Base-by-base conservation (phyloP, 129 eudicot genomes). In the Gnaphalium uliginosum region DNA sequence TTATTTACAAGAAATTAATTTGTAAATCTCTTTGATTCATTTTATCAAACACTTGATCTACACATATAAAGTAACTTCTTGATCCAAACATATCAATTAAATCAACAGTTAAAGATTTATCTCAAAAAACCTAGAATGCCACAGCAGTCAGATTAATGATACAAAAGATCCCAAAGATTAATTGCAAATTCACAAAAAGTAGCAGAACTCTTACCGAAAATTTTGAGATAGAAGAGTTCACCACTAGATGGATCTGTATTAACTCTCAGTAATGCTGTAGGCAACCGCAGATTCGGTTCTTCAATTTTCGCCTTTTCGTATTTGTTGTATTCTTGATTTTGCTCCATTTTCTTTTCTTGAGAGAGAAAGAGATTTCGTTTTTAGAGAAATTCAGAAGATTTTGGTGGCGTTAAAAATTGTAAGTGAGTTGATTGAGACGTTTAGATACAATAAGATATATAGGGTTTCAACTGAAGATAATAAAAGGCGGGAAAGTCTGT, bases 231-330 rank as follows among this genome's bases (percentile, higher is more conserved):
- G 46, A 35, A 43, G 24, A 75, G 30, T 53, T 53, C 23, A 57
- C 68, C 77, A 0, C 7, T 2, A 13, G 71, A 17, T 19, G 29
- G 71, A 46, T 74, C 71, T 1, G 13, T 43, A 9, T 64, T 50
- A 62, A 22, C 10, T 64, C 64, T 75, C 17, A 46, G 46, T 22
- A 75, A 26, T 1, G 79, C 29, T 46, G 48, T 63, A 26, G 71
- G 78, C 14, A 74, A 62, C 0, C 26, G 62, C 4, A 6, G 46
- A 61, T 26, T 39, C 5, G 78, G 62, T 1, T 43, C 70, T 62
- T 62, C 78, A 1, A 74, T 74, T 41, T 74, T 74, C 0, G 61
- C 78, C 61, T 74, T 74, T 26, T 69, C 63, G 10, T 74, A 74
- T 46, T 27, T 74, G 62, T 74, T 57, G 17, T 8, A 19, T 4